Base-by-base conservation (phyloP, 176 grass and related monocot genomes). In the Cymbopogon citratus region DNA sequence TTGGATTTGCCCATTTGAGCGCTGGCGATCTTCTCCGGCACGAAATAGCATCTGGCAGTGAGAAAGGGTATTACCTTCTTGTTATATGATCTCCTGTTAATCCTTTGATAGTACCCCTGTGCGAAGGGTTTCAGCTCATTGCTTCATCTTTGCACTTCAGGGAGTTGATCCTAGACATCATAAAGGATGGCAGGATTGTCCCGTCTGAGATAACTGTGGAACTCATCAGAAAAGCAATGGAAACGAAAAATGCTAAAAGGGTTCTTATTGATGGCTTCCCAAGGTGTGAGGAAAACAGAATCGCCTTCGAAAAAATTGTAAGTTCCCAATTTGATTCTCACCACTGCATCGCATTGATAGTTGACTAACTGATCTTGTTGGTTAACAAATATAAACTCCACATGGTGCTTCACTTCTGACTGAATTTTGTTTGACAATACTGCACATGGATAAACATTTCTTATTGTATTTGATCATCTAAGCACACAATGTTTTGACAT, bases 211-310 rank as follows among this genome's bases (percentile, higher is more conserved):
- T 93, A 87, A 95, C 95, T 7, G 88, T 98, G 23, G 87, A 87
- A 25, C 82, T 98, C 48, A 87, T 98, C 27, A 89, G 59, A 73
- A 93, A 86, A 82, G 90, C 90, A 65, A 95, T 98, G 31, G 78
- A 91, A 65, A 88, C 63, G 54, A 90, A 34, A 21, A 77, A 84
- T 80, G 67, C 85, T 43, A 76, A 84, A 63, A 91, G 76, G 76
- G 83, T 98, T 88, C 90, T 98, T 63, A 98, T 98, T 75, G 96
- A 98, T 71, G 92, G 96, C 23, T 98, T 98, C 67, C 96, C 96
- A 61, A 87, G 96, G 77, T 90, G 85, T 43, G 96, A 98, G 80
- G 92, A 98, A 67, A 98, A 98, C 83, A 91, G 96, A 78, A 88
- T 93, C 14, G 81, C 96, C 87, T 98, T 98, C 29, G 92, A 98